Conservation (phyloP, 257 asterid species). For the Rubia yunnanensis region DNA sequence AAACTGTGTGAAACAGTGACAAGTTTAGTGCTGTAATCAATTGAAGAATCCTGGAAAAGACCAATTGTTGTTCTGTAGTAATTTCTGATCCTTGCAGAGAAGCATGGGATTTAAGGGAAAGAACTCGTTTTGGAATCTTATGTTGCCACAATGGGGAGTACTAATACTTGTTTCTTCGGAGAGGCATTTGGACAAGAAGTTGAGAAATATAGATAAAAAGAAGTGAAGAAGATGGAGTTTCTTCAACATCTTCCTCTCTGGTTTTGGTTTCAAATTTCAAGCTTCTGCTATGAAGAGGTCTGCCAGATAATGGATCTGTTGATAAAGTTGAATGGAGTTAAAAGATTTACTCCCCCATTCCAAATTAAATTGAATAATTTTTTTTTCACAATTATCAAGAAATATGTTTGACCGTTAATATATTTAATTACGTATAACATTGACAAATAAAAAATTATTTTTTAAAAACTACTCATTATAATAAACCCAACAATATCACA, state of each 20-base stretch:
- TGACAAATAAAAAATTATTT: too few relatives aligned
- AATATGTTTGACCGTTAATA: too few relatives aligned
- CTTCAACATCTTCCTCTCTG: constrained; percentile 28
- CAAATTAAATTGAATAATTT: too few relatives aligned
- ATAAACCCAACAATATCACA: too few relatives aligned
- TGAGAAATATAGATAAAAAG: constrained; percentile 13
- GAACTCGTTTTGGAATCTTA: constrained; percentile 24
- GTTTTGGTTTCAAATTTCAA: constrained; percentile 3
- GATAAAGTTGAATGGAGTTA: neutral
- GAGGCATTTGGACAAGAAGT: constrained; percentile 8
- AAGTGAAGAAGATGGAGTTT: constrained; percentile 23
- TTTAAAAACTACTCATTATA: too few relatives aligned
- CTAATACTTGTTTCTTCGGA: constrained; percentile 20
- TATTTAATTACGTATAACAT: too few relatives aligned
- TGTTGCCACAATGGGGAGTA: constrained; percentile 24
- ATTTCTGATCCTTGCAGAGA: constrained; percentile 38
- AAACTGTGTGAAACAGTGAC: constrained; percentile 31
- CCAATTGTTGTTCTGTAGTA: constrained; percentile 45
- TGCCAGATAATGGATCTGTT: neutral
- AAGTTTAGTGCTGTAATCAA: constrained; percentile 30
- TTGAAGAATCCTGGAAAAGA: constrained; percentile 32
- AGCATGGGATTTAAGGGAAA: constrained; percentile 23
- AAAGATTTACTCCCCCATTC: too few relatives aligned
- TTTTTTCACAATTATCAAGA: too few relatives aligned
- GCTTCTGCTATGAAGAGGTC: neutral